These are phyloP conservation scores for Globisporangium heterothallicum DNA, from an alignment of 352 stramenopile genomes.

Conservation along the genomic window DNA sequence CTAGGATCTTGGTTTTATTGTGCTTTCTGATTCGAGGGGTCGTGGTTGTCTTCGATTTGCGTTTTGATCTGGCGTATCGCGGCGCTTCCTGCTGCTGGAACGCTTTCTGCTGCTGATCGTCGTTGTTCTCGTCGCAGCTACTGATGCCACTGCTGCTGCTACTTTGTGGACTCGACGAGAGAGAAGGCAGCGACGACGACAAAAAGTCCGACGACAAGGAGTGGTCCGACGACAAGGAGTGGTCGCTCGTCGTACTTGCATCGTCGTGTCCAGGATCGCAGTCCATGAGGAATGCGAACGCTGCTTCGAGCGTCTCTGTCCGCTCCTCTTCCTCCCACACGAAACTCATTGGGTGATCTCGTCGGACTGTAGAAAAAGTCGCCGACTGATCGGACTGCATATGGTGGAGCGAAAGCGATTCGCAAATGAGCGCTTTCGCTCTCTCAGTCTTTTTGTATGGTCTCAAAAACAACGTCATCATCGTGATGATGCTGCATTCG, in stretches of 20 bases:
- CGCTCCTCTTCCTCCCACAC: no score
- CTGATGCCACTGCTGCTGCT: background rate
- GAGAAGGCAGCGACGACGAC: background rate
- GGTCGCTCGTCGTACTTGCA: background rate
- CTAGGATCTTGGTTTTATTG: background rate
- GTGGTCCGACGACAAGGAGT: background rate
- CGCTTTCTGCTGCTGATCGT: no score
- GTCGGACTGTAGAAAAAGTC: no score
- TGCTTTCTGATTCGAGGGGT: background rate
- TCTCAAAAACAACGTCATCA: no score
- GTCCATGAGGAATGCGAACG: background rate
- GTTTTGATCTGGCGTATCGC: background rate
- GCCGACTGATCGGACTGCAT: no score
- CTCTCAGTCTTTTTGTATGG: no score
- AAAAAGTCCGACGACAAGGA: background rate
- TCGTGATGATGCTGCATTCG: no score
- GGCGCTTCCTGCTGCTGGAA: no score
- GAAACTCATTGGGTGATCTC: no score
- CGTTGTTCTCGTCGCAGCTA: background rate
- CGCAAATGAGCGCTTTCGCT: no score
- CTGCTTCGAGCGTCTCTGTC: constrained; percentile 6
- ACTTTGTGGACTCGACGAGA: background rate
- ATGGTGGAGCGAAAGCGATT: no score
- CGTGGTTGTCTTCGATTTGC: background rate
- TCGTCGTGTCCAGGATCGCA: background rate